phyloP scores from a whole-genome alignment of 495 filamentous ascomycete genomes.

The Aspergillus conjunctus region DNA sequence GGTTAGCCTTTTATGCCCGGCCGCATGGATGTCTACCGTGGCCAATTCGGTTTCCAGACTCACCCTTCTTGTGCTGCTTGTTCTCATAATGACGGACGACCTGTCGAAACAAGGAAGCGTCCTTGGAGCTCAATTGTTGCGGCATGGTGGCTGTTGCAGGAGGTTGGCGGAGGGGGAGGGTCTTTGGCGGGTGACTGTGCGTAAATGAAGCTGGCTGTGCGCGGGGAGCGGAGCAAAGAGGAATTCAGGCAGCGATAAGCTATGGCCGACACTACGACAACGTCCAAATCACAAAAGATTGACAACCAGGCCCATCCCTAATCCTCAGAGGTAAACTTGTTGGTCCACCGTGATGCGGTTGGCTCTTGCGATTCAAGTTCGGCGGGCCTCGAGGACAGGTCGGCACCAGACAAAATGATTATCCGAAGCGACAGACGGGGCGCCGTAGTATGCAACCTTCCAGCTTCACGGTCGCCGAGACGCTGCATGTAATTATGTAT shows the following conservation, averaged over 20 bases:
- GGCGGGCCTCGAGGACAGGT: slow-evolving; percentile 3
- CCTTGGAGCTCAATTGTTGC: slow-evolving; percentile 85
- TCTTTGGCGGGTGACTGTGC: slow-evolving; percentile 31
- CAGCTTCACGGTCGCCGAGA: neutral
- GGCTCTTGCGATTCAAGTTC: slow-evolving; percentile 3
- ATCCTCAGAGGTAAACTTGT: neutral
- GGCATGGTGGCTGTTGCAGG: slow-evolving; percentile 60
- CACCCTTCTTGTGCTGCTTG: slow-evolving; percentile 97
- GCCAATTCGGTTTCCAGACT: slow-evolving; percentile 21
- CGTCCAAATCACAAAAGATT: slow-evolving; percentile 3
- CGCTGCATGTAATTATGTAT: neutral
- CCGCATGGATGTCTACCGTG: slow-evolving; percentile 16
- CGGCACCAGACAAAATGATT: slow-evolving; percentile 8
- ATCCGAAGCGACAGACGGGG: neutral
- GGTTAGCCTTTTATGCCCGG: slow-evolving; percentile 18
- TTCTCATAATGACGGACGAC: slow-evolving; percentile 94
- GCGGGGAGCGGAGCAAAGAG: slow-evolving; percentile 34
- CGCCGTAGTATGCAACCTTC: neutral
- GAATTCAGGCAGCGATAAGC: slow-evolving; percentile 28
- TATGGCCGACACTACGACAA: slow-evolving; percentile 16
- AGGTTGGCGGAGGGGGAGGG: slow-evolving; percentile 27
- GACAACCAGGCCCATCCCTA: slow-evolving; percentile 9
- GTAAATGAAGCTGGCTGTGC: slow-evolving; percentile 45
- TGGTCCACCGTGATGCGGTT: slow-evolving; percentile 9
- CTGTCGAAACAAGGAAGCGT: slow-evolving; percentile 88